These are phyloP conservation scores for Arbutus unedo DNA, from an alignment of 148 eudicot genomes.

Conservation along the genomic window DNA sequence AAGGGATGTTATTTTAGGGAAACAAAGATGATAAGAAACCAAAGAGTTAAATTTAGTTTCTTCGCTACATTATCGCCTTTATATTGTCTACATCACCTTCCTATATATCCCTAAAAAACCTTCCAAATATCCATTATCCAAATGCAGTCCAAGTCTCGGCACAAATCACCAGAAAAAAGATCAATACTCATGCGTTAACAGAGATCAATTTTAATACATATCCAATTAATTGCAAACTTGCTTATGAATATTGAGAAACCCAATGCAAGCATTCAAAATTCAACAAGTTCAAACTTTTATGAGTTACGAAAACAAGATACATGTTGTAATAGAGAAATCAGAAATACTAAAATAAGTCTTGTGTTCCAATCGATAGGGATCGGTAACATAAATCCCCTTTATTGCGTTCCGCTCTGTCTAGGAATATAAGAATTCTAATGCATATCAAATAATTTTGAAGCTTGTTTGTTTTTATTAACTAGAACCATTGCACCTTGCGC, in stretches of 20 bases:
- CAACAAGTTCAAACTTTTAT: not conserved
- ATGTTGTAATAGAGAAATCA: not conserved
- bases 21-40: not conserved
- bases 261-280: constrained; percentile 1
- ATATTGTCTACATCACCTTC: no score
- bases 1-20: not conserved
- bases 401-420: not conserved
- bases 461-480: not conserved
- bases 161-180: not conserved
- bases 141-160: not conserved
- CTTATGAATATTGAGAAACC: not conserved
- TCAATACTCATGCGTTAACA: not conserved
- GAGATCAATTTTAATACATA: not conserved
- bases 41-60: not conserved
- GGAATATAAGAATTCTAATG: not conserved
- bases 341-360: not conserved
- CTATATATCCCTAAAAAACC: no score
- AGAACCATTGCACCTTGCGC: not conserved
- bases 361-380: not conserved
- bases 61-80: no score
- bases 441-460: not conserved
- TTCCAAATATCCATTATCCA: no score
- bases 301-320: not conserved
- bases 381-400: not conserved
- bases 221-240: not conserved